Conservation (phyloP, 805 yeast genomes). For the Saturnispora kantuleensis region DNA sequence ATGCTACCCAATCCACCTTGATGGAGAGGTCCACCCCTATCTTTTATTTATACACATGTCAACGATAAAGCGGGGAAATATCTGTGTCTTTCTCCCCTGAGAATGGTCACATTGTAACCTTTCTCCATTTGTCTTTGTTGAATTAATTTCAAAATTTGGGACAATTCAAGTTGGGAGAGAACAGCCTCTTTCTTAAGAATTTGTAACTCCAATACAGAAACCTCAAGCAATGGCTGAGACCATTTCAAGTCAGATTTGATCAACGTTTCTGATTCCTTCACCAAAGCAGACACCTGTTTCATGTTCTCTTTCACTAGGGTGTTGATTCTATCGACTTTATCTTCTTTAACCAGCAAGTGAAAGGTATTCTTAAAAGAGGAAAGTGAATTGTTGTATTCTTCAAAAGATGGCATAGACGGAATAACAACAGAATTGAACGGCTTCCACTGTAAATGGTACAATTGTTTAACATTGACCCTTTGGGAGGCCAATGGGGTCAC, state of each 20-base stretch:
- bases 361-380: conserved; percentile 13
- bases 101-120: conserved; percentile 18
- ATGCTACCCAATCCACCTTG: too few species aligned
- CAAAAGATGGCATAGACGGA: conserved; percentile 52
- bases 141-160: not conserved
- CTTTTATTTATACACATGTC: not conserved
- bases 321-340: conserved; percentile 7
- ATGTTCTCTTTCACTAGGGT: conserved; percentile 10
- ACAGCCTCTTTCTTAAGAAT: conserved; percentile 7
- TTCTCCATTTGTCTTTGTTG: not conserved
- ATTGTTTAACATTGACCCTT: conserved; percentile 24
- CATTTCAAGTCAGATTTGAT: conserved; percentile 4
- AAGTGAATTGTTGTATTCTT: conserved; percentile 23
- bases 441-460: conserved; percentile 59
- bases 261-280: conserved; percentile 1
- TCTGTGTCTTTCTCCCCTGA: conserved; percentile 31
- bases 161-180: conserved; percentile 5
- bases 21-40: not conserved
- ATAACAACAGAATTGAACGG: conserved; percentile 73
- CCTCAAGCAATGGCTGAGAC: conserved; percentile 4
- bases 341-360: conserved; percentile 10
- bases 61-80: conserved; percentile 35
- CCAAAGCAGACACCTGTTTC: conserved; percentile 5
- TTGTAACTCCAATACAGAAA: not conserved
- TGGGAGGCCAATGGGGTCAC: conserved; percentile 19